These are phyloP conservation scores for Chlamydomonas schloesseri DNA, from an alignment of 139 green algal genomes.

Conservation along the genomic window DNA sequence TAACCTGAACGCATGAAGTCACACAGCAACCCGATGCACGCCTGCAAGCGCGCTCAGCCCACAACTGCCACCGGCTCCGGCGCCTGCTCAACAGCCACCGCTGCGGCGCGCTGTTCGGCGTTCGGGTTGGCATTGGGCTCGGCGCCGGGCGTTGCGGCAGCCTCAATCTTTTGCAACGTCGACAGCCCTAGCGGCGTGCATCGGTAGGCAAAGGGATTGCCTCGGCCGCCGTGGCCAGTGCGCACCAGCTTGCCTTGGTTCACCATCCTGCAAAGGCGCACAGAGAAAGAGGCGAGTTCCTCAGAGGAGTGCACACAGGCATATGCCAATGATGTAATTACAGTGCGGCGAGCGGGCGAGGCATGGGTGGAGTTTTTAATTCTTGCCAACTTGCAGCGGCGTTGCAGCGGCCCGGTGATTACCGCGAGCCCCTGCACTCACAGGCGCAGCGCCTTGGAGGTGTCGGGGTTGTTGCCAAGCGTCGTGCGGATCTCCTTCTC, in stretches of 20 bases:
- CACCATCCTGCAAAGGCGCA: slow-evolving; percentile 44
- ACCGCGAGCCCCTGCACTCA: no score
- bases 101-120: slow-evolving; percentile 15
- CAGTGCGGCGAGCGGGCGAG: no score
- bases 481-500: slow-evolving; percentile 50
- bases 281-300: no score
- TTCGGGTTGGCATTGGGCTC: slow-evolving; percentile 3
- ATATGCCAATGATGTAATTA: no score
- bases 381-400: no score
- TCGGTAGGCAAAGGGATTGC: slow-evolving; percentile 62
- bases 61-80: no score
- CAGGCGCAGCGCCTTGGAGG: slow-evolving; percentile 65
- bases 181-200: slow-evolving; percentile 37
- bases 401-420: no score
- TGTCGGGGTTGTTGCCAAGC: slow-evolving; percentile 74
- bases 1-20: no score
- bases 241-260: slow-evolving; percentile 55
- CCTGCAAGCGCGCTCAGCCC: no score
- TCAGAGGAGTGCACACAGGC: no score
- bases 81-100: slow-evolving; percentile 9
- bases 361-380: no score
- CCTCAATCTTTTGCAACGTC: slow-evolving; percentile 25
- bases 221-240: slow-evolving; percentile 54
- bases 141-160: slow-evolving; percentile 1
- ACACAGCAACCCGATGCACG: no score